Conservation (phyloP, 352 stramenopile species). For the Phytophthora cryptogea region DNA sequence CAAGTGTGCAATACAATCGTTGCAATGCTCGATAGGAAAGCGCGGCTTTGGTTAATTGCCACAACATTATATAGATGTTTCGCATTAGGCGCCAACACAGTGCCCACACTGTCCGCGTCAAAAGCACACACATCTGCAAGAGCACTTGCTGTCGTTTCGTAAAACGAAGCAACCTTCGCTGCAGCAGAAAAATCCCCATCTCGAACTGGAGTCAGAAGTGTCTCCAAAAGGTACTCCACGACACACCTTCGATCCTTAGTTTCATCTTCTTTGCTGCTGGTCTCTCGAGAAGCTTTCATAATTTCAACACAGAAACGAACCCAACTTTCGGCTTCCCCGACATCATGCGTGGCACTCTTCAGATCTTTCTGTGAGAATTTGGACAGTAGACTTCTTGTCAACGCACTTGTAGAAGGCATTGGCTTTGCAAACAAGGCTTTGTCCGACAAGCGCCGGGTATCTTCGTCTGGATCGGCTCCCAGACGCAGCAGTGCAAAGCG, state of each 20-base stretch:
- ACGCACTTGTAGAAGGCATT: slow-evolving; percentile 36
- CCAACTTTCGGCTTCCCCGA: slow-evolving; percentile 47
- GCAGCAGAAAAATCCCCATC: not conserved
- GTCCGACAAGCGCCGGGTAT: slow-evolving; percentile 39
- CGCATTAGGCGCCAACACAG: slow-evolving; percentile 22
- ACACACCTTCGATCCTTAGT: slow-evolving; percentile 34
- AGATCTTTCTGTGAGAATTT: slow-evolving; percentile 40
- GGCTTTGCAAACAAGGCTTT: slow-evolving; percentile 55
- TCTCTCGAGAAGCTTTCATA: slow-evolving; percentile 30
- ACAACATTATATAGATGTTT: slow-evolving; percentile 32
- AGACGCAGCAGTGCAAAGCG: slow-evolving; percentile 68
- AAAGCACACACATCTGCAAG: slow-evolving; percentile 43
- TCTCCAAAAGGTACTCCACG: slow-evolving; percentile 56
- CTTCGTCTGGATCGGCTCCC: slow-evolving; percentile 39
- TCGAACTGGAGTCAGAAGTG: slow-evolving; percentile 34
- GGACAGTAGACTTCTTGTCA: slow-evolving; percentile 35
- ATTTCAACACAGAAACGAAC: slow-evolving; percentile 59
- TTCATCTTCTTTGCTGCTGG: slow-evolving; percentile 25
- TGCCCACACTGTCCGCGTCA: slow-evolving; percentile 33
- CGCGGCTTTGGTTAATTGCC: slow-evolving; percentile 32
- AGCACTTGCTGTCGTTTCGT: slow-evolving; percentile 40
- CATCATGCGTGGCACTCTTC: slow-evolving; percentile 44
- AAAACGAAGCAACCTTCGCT: slow-evolving; percentile 17
- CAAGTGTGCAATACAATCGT: slow-evolving; percentile 35
- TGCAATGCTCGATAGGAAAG: slow-evolving; percentile 44